Percentiles rank a stretch among this genome's conserved stretches.
Conservation (phyloP, 1,139 yeast genomes). For the Blastobotrys malaysiensis region DNA sequence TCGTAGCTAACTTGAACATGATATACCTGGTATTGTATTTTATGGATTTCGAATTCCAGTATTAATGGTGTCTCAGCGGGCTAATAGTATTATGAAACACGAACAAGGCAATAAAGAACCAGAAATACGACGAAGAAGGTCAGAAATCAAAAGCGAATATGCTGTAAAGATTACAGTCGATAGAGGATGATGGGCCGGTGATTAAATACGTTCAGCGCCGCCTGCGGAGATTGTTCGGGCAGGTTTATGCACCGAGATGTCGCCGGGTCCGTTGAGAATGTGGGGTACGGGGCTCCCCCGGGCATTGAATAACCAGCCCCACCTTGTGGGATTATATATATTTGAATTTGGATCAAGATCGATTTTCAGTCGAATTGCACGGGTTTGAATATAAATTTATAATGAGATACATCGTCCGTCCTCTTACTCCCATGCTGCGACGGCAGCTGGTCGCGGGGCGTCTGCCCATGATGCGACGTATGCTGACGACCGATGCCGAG, state of each 20-base stretch:
- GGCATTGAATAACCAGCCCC: background rate
- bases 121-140: background rate
- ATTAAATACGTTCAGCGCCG: background rate
- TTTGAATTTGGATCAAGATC: background rate
- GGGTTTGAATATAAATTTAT: background rate
- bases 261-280: background rate
- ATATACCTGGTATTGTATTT: background rate
- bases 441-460: background rate
- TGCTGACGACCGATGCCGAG: slow-evolving; percentile 8
- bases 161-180: too few species aligned
- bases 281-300: slow-evolving; percentile 1
- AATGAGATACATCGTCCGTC: background rate
- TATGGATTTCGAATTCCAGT: too few species aligned
- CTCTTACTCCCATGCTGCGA: background rate
- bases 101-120: background rate
- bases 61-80: background rate
- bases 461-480: background rate
- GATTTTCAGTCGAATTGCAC: background rate
- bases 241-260: background rate
- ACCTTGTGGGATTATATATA: background rate
- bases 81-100: background rate
- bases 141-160: background rate
- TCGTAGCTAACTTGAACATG: background rate
- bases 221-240: background rate
- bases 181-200: background rate